Conservation (phyloP, 129 eudicot species). For the Arctium lappa region DNA sequence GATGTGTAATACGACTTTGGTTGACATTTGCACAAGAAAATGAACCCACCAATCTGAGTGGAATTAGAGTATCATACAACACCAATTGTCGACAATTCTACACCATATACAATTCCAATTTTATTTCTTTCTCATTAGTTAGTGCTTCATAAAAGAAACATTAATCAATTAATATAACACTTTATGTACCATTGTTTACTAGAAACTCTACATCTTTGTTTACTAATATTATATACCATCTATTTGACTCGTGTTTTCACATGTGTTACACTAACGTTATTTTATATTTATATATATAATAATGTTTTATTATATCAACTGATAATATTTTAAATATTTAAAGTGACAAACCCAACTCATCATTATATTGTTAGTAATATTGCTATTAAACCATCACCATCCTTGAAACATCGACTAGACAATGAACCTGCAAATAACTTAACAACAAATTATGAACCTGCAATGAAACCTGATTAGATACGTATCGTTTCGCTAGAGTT, state of each 20-base stretch:
- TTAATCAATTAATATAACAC: neutral
- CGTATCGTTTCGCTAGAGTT: neutral
- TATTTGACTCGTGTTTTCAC: constrained; percentile 23
- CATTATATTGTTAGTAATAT: neutral
- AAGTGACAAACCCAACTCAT: neutral
- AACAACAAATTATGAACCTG: no score
- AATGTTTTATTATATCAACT: neutral
- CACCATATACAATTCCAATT: constrained; percentile 28
- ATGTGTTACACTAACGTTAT: constrained; percentile 18
- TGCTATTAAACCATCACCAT: neutral
- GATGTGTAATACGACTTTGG: constrained; percentile 8
- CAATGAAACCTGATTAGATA: no score
- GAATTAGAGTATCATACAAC: constrained; percentile 27
- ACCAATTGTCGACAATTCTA: constrained; percentile 31
- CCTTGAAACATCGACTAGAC: neutral
- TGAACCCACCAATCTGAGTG: constrained; percentile 25
- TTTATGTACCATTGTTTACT: constrained; percentile 12
- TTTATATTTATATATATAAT: neutral
- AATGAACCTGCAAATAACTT: neutral
- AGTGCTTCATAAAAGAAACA: constrained; percentile 30
- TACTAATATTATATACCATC: neutral
- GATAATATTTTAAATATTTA: neutral
- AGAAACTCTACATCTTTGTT: constrained; percentile 9
- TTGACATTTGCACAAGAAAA: constrained; percentile 5
- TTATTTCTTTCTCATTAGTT: constrained; percentile 23